Evolutionary conservation across 352 stramenopile species (phyloP).

Genomic region (Globisporangium irregulare): DNA sequence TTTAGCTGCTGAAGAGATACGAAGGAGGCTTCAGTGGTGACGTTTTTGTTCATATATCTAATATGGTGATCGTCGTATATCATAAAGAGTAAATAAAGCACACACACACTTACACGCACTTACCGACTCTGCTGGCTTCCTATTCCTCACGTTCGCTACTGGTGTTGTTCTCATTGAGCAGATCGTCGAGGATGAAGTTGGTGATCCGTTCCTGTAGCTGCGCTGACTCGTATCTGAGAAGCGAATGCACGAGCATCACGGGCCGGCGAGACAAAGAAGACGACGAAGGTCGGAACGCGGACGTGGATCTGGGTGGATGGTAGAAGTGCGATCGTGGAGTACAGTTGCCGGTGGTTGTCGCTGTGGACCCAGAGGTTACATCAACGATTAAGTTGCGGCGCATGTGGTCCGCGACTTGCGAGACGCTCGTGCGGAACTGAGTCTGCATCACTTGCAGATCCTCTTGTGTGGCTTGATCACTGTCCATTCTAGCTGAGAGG

Average conservation of each 20-base stretch:
- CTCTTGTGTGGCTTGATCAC: not conserved
- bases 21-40: not conserved
- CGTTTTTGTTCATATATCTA: constrained; percentile 21
- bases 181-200: constrained; percentile 29
- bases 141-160: not conserved
- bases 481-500: constrained; percentile 21
- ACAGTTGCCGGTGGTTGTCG: not conserved
- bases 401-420: constrained; percentile 9
- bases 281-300: constrained; percentile 16
- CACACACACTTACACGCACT: not conserved
- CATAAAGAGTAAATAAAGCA: constrained; percentile 4
- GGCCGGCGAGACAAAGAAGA: constrained; percentile 5
- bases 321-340: not conserved
- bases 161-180: constrained; percentile 18
- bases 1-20: not conserved
- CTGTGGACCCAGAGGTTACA: not conserved
- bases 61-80: constrained; percentile 6
- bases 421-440: constrained; percentile 6
- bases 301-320: constrained; percentile 26
- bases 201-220: constrained; percentile 37
- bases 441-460: constrained; percentile 30
- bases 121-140: not conserved
- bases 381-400: not conserved
- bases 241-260: not conserved
- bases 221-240: constrained; percentile 25